A percentile compares a stretch with the other conserved stretches of the same genome.
Conservation (phyloP, 176 grass and related monocot genomes). For the Ananas comosus region DNA sequence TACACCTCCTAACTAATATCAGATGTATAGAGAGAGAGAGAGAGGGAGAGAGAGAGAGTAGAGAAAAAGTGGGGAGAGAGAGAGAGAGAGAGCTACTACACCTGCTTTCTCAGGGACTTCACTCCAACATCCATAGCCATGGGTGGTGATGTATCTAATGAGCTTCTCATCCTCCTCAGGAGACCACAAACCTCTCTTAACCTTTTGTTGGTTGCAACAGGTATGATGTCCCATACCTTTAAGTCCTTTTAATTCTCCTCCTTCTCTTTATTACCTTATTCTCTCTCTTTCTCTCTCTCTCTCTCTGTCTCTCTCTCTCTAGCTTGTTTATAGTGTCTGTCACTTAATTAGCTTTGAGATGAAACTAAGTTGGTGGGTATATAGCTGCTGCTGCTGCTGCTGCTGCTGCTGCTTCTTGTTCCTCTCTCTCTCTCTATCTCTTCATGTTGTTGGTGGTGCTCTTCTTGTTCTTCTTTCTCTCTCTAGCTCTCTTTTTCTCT, state of each 20-base stretch:
- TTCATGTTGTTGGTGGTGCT: conserved; percentile 23
- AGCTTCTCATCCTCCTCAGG: conserved; percentile 99
- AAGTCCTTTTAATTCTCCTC: not conserved
- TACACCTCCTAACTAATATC: not conserved
- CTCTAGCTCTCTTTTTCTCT: not conserved
- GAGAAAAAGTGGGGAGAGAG: too few species aligned
- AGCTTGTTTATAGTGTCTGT: conserved; percentile 9
- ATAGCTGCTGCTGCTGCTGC: conserved; percentile 15
- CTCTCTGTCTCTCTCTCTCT: conserved; percentile 9
- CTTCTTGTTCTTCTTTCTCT: conserved; percentile 15
- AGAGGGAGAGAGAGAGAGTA: not conserved
- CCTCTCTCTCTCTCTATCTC: conserved; percentile 26
- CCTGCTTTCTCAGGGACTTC: conserved; percentile 98
- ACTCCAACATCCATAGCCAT: conserved; percentile 98
- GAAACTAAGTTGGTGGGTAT: conserved; percentile 28
- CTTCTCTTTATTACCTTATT: not conserved
- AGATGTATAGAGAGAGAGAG: not conserved
- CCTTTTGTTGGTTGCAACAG: conserved; percentile 99
- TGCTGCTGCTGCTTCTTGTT: conserved; percentile 11
- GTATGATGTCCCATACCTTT: conserved; percentile 85
- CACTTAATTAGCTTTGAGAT: not conserved
- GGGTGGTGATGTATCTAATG: conserved; percentile 91
- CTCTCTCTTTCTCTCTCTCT: conserved; percentile 1
- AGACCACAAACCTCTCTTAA: conserved; percentile 96
- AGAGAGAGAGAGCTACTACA: not conserved